These are phyloP conservation scores for Asparagopsis taxiformis DNA, from an alignment of 31 red algal species.

Conservation along the genomic window DNA sequence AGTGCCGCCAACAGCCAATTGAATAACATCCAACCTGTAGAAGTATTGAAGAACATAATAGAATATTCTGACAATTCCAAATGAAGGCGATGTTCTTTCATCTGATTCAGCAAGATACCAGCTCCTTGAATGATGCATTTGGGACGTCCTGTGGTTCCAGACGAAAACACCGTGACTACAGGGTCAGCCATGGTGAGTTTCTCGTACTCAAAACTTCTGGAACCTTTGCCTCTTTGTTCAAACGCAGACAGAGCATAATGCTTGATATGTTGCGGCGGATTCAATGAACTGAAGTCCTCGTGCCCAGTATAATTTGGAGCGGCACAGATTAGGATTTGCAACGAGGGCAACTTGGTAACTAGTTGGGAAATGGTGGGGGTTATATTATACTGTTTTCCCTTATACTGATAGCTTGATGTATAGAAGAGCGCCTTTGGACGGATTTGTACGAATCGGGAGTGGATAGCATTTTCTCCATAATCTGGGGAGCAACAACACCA, in stretches of 20 bases:
- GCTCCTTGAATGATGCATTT: slow-evolving; percentile 82
- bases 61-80: slow-evolving; percentile 21
- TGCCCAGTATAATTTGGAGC: neutral
- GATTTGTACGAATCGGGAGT: slow-evolving; percentile 63
- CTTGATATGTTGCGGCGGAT: neutral
- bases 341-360: neutral
- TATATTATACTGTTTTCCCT: slow-evolving; percentile 19
- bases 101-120: slow-evolving; percentile 78
- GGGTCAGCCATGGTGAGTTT: slow-evolving; percentile 50
- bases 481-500: slow-evolving; percentile 69
- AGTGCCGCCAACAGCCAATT: slow-evolving; percentile 77
- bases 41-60: slow-evolving; percentile 70
- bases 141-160: slow-evolving; percentile 81
- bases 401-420: slow-evolving; percentile 34
- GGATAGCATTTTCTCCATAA: slow-evolving; percentile 55
- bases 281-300: neutral
- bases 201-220: slow-evolving; percentile 2
- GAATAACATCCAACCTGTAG: slow-evolving; percentile 95
- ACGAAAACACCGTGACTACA: slow-evolving; percentile 66
- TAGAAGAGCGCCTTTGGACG: slow-evolving; percentile 63
- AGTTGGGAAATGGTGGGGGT: slow-evolving; percentile 3
- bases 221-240: neutral
- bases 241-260: neutral
- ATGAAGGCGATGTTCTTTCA: slow-evolving; percentile 84
- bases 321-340: slow-evolving; percentile 6